Conservation (phyloP, 768 basidiomycete genomes). For the Phlebiopsis flavidoalba region DNA sequence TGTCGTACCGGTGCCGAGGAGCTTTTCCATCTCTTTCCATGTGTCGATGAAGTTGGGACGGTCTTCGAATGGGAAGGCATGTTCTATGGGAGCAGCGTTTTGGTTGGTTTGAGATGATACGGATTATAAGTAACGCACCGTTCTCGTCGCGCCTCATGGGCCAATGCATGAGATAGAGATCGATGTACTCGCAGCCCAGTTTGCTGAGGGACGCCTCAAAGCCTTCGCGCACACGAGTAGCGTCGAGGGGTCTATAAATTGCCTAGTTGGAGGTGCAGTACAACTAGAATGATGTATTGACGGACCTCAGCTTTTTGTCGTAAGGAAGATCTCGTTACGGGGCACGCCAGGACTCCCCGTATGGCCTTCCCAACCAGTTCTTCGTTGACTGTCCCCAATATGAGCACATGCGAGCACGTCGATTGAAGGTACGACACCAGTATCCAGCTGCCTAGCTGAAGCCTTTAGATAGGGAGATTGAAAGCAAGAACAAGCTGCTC, state of each 20-base stretch:
- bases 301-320: conserved; percentile 48
- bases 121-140: too few species aligned
- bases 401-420: not conserved
- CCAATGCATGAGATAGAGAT: conserved; percentile 36
- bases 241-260: not conserved
- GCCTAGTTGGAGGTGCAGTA: not conserved
- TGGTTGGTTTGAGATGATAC: too few species aligned
- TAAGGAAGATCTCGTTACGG: conserved; percentile 41
- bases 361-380: conserved; percentile 41
- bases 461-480: not conserved
- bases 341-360: conserved; percentile 38
- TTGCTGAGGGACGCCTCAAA: conserved; percentile 26
- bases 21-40: conserved; percentile 32
- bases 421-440: not conserved
- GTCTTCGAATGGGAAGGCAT: conserved; percentile 2
- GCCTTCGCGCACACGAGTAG: conserved; percentile 23
- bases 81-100: not conserved
- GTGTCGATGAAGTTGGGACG: conserved; percentile 26
- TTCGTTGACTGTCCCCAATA: conserved; percentile 33
- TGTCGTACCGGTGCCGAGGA: conserved; percentile 24
- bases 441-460: conserved; percentile 1
- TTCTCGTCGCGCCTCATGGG: conserved; percentile 13
- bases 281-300: not conserved
- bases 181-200: conserved; percentile 32
- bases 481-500: not conserved